Evolutionary conservation across 345 rosid genomes (phyloP).

Genomic region (Linum usitatissimum): DNA sequence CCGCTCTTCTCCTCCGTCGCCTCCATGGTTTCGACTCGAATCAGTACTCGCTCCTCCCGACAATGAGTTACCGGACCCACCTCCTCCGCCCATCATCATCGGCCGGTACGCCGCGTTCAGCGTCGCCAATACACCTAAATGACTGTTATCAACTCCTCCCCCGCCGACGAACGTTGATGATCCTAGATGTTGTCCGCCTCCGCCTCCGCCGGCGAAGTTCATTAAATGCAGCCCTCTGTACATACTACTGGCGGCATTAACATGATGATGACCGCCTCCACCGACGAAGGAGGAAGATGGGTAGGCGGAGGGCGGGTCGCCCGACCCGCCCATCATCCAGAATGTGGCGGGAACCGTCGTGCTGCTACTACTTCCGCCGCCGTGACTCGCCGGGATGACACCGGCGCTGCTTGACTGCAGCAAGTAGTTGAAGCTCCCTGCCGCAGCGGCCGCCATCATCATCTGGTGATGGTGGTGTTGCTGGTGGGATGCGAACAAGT

Average conservation of each 20-base stretch:
- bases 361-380: background rate
- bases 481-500: conserved; percentile 11
- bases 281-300: conserved; percentile 21
- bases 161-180: conserved; percentile 25
- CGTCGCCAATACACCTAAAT: conserved; percentile 56
- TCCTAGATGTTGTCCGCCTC: conserved; percentile 36
- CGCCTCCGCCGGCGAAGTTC: conserved; percentile 41
- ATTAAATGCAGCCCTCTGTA: conserved; percentile 58
- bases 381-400: conserved; percentile 37
- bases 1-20: conserved; percentile 36
- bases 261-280: background rate
- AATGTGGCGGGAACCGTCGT: conserved; percentile 38
- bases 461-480: conserved; percentile 22
- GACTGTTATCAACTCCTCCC: conserved; percentile 32
- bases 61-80: too few species aligned
- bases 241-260: conserved; percentile 12
- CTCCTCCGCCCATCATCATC: conserved; percentile 17
- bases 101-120: conserved; percentile 46
- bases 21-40: conserved; percentile 8
- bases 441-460: conserved; percentile 17
- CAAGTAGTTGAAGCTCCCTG: conserved; percentile 24
- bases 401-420: conserved; percentile 43
- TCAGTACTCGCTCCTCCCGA: too few species aligned
- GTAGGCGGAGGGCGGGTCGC: conserved; percentile 40
- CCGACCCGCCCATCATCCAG: conserved; percentile 48